phyloP scores from a whole-genome alignment of 306 rosid species.

The Gastrolobium villosum region DNA sequence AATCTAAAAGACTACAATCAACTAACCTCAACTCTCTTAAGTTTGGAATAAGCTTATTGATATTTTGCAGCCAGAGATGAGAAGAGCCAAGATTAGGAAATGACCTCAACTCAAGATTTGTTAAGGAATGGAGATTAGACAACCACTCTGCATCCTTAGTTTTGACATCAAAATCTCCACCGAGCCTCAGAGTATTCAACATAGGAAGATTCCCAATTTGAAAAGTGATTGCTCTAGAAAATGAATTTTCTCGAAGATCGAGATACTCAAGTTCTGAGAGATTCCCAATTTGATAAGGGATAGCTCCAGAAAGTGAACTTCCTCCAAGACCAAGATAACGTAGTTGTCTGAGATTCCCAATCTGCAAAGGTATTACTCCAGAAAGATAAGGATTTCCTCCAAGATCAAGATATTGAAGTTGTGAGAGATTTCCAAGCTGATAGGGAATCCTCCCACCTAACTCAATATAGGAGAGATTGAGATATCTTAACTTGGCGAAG shows the following conservation, averaged over 20 bases:
- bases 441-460: neutral
- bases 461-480: neutral
- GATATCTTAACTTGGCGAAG: conserved; percentile 18
- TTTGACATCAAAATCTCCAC: neutral
- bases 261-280: neutral
- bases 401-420: neutral
- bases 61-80: neutral
- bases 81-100: neutral
- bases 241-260: neutral
- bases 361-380: neutral
- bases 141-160: neutral
- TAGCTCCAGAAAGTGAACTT: neutral
- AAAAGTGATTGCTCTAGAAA: conserved; percentile 22
- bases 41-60: neutral
- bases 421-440: conserved; percentile 20
- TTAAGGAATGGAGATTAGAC: neutral
- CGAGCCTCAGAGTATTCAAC: conserved; percentile 10
- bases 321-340: neutral
- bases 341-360: neutral
- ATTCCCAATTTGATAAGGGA: conserved; percentile 16
- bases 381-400: neutral
- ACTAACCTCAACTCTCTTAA: neutral
- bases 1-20: neutral
- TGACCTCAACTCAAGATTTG: neutral
- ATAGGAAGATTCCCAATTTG: neutral